Evolutionary conservation across 768 basidiomycete genomes (phyloP).

Genomic region (Thelephora ganbajun): DNA sequence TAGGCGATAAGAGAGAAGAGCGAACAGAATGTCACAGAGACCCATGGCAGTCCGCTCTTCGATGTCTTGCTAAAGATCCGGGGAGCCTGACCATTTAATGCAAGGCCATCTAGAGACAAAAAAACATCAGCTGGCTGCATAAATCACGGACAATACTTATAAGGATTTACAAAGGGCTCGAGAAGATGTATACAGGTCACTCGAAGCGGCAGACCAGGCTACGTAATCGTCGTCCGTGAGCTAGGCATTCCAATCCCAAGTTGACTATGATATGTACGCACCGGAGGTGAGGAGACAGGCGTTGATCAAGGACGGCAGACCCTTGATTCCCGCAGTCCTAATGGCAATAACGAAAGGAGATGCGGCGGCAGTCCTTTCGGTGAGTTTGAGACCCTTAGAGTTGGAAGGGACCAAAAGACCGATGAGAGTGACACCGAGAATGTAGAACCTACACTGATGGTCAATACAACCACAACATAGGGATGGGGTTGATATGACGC

Average conservation of each 20-base stretch:
- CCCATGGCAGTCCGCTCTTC: constrained; percentile 29
- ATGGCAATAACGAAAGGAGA: constrained; percentile 93
- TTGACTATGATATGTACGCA: neutral
- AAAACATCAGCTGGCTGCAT: constrained; percentile 1
- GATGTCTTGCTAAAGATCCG: constrained; percentile 29
- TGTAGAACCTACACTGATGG: constrained; percentile 11
- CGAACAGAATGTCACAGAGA: constrained; percentile 17
- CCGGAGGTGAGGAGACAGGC: constrained; percentile 2
- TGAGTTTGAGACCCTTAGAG: constrained; percentile 36
- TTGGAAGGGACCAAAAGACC: constrained; percentile 74
- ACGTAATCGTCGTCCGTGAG: constrained; percentile 80
- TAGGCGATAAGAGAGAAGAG: constrained; percentile 25
- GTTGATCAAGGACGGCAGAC: constrained; percentile 57
- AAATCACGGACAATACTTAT: neutral
- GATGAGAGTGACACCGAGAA: constrained; percentile 54
- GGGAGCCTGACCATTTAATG: constrained; percentile 39
- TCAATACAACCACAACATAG: neutral
- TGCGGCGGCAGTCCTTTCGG: constrained; percentile 38
- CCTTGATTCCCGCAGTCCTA: constrained; percentile 71
- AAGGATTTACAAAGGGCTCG: constrained; percentile 60
- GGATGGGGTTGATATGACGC: constrained; percentile 34
- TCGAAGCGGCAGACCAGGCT: constrained; percentile 86
- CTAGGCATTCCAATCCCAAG: neutral
- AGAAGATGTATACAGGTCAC: constrained; percentile 82
- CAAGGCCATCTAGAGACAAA: constrained; percentile 33